These are phyloP conservation scores for Edhazardia aedis DNA, from an alignment of 371 early-diverging fungal genomes.

Conservation along the genomic window DNA sequence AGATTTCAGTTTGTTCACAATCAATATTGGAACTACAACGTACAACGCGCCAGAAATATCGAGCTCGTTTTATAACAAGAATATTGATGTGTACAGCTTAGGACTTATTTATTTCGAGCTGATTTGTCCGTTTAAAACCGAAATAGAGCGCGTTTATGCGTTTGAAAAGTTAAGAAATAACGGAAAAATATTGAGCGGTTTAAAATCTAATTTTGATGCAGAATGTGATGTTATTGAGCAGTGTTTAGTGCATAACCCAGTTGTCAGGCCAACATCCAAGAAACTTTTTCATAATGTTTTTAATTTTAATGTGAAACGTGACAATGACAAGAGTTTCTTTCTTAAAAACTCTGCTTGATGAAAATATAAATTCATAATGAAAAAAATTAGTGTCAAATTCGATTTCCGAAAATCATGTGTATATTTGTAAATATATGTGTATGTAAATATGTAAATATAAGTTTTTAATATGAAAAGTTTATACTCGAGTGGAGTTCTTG, in stretches of 20 bases:
- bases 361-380: no score
- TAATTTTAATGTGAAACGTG: no score
- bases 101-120: slow-evolving; percentile 4
- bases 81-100: neutral
- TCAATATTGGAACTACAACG: neutral
- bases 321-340: no score
- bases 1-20: neutral
- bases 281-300: no score
- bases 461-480: no score
- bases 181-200: slow-evolving; percentile 1
- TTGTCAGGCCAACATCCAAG: no score
- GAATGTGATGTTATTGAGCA: neutral
- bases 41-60: neutral
- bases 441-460: no score
- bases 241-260: neutral
- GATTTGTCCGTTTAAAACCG: neutral
- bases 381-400: no score
- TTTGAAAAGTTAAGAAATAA: neutral
- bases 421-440: no score
- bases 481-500: no score
- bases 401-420: no score
- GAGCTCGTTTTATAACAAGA: neutral
- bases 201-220: neutral
- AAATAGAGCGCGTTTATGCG: neutral
- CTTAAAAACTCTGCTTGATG: no score